These are phyloP conservation scores for Paraglomus brasilianum DNA, from an alignment of 192 early-diverging fungal species.

Conservation along the genomic window DNA sequence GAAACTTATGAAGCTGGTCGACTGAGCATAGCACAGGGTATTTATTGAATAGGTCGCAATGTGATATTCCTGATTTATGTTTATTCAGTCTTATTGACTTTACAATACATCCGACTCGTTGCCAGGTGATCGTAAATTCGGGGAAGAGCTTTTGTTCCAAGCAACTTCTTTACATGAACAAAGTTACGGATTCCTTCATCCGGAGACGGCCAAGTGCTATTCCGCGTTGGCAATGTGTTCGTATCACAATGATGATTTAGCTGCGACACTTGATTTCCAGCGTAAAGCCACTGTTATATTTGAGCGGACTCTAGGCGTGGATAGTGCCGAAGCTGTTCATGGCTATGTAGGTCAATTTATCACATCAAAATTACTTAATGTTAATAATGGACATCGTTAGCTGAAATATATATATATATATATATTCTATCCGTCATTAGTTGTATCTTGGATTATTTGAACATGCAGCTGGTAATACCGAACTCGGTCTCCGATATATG, in stretches of 20 bases:
- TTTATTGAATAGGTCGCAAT: background rate
- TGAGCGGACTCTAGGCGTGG: slow-evolving; percentile 84
- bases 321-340: slow-evolving; percentile 82
- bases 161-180: slow-evolving; percentile 89
- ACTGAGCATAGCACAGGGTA: slow-evolving; percentile 67
- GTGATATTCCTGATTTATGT: background rate
- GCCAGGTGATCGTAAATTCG: slow-evolving; percentile 66
- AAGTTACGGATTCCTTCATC: slow-evolving; percentile 87
- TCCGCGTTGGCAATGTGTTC: slow-evolving; percentile 78
- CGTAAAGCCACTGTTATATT: slow-evolving; percentile 80
- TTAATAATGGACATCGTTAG: background rate
- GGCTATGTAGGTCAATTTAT: slow-evolving; percentile 65
- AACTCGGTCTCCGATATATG: slow-evolving; percentile 74
- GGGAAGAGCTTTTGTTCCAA: slow-evolving; percentile 80
- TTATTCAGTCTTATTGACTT: background rate
- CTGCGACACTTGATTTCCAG: slow-evolving; percentile 66
- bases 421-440: slow-evolving; percentile 33
- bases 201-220: slow-evolving; percentile 86
- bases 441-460: slow-evolving; percentile 90
- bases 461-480: slow-evolving; percentile 69
- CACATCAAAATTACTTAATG: background rate
- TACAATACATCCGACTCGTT: background rate
- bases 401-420: too few relatives aligned
- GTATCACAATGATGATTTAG: slow-evolving; percentile 66
- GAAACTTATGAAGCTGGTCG: slow-evolving; percentile 87